Percentiles rank a stretch among this genome's conserved stretches.
Evolutionary conservation across 768 basidiomycete genomes (phyloP).

Genomic region (Termitomyces sp.): DNA sequence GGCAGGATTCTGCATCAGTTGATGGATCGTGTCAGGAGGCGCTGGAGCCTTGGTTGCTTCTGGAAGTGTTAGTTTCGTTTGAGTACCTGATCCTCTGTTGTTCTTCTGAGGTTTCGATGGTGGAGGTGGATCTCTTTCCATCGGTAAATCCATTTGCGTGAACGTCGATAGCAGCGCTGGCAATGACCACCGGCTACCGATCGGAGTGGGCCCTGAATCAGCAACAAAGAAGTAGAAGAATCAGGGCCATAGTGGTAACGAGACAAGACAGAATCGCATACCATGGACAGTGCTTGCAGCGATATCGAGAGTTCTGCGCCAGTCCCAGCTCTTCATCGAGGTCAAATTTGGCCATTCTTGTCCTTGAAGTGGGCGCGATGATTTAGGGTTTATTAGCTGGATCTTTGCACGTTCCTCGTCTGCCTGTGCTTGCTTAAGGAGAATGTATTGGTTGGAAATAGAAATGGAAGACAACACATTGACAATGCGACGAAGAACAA

Average conservation of each 20-base stretch:
- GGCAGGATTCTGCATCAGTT: constrained; percentile 68
- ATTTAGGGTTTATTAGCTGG: neutral
- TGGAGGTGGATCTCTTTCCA: constrained; percentile 15
- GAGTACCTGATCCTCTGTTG: constrained; percentile 4
- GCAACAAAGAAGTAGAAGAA: neutral
- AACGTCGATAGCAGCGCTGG: constrained; percentile 18
- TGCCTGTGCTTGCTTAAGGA: constrained; percentile 18
- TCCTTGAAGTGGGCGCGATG: constrained; percentile 5
- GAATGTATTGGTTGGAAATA: constrained; percentile 58
- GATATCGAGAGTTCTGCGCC: constrained; percentile 6
- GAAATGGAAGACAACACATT: constrained; percentile 68
- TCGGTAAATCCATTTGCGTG: constrained; percentile 12
- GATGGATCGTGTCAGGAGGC: constrained; percentile 51
- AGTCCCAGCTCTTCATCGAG: constrained; percentile 19
- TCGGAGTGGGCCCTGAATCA: constrained; percentile 1
- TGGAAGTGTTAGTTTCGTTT: constrained; percentile 11
- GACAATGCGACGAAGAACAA: constrained; percentile 58
- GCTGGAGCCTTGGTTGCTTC: constrained; percentile 15
- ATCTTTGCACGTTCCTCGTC: constrained; percentile 12
- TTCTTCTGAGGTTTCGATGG: constrained; percentile 10
- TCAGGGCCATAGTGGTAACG: neutral
- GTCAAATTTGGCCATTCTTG: constrained; percentile 26
- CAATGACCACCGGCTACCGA: constrained; percentile 23
- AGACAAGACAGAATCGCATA: neutral
- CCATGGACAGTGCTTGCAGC: constrained; percentile 1